These are phyloP conservation scores for Punctularia strigosozonata DNA, from an alignment of 768 basidiomycete species.

Conservation along the genomic window DNA sequence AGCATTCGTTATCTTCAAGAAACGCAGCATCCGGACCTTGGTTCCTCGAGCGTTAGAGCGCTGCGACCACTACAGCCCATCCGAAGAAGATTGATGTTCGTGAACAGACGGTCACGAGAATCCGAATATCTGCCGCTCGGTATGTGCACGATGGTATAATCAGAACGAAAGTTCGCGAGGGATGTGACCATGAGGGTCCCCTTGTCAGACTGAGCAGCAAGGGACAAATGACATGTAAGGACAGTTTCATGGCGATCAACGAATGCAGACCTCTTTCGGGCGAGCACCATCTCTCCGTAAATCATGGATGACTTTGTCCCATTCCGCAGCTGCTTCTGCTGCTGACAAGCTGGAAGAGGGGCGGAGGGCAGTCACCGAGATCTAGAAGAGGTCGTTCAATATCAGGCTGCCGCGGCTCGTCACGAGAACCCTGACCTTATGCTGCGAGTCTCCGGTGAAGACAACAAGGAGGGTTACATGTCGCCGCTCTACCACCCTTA, in stretches of 20 bases:
- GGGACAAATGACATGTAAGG: not conserved
- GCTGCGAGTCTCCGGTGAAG: constrained; percentile 62
- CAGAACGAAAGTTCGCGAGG: constrained; percentile 78
- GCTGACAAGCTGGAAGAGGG: constrained; percentile 30
- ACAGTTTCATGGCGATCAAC: constrained; percentile 4
- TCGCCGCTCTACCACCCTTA: constrained; percentile 58
- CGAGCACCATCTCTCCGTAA: constrained; percentile 62
- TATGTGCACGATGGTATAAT: constrained; percentile 75
- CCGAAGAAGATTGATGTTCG: constrained; percentile 75
- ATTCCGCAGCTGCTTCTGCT: constrained; percentile 36
- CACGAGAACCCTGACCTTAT: constrained; percentile 32
- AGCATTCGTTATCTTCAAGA: not conserved
- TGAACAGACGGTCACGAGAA: constrained; percentile 55
- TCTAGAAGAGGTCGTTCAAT: constrained; percentile 23
- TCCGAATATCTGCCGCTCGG: constrained; percentile 58
- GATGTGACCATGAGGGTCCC: constrained; percentile 75
- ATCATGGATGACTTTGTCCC: constrained; percentile 48
- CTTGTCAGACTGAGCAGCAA: constrained; percentile 30
- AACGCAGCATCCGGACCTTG: constrained; percentile 31
- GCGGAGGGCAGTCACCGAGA: constrained; percentile 44
- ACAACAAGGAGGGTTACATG: constrained; percentile 55
- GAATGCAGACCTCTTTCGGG: constrained; percentile 44
- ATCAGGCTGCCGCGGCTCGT: not conserved
- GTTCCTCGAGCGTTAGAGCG: constrained; percentile 68
- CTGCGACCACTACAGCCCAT: constrained; percentile 75